Base-by-base conservation (phyloP, 805 yeast genomes). In the Wickerhamomyces hampshirensis region DNA sequence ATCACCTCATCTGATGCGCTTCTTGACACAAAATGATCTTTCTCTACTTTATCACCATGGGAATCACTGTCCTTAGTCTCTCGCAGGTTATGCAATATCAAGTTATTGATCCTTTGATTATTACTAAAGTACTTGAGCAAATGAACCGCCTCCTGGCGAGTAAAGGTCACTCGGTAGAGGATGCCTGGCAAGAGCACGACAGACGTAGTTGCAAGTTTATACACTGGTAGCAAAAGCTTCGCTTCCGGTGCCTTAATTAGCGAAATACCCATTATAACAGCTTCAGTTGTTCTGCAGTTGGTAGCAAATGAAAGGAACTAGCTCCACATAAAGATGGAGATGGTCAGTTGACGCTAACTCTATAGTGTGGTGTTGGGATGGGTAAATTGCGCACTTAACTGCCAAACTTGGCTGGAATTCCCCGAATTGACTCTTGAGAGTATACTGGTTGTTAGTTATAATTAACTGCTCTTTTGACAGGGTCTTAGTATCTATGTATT, bases 111-210 rank as follows among this genome's bases (percentile, higher is more conserved):
- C 14, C 30, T 40, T 11, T 34, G 26, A 32, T 48, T 45, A 6
- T 40, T 37, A 33, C 55, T 53, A 49, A 60, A 74, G 18, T 71
- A 61, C 16, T 66, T 59, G 29, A 77, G 55, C 14, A 77, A 53
- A 4, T 68, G 61, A 9, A 70, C 64, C 1, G 77, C 80, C 34
- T 68, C 65, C 35, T 62, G 57, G 35, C 68, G 60, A 13, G 68
- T 55, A 35, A 77, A 70, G 2, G 74, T 62, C n/a, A 79, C 73
- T 38, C 74, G 70, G 56, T 79, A 80, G 17, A 77, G 63, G 28
- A 79, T 71, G 0, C 84, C 84, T 1, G 87, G 85, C 7, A 79
- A 48, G 21, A 77, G 65, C 11, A 80, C 75, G 35, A 67, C 50
- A 1, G 50, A 31, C 2, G 62, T 36, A 6, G 34, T 36, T 1